phyloP scores from a whole-genome alignment of 2,329 filamentous ascomycete species.

The Fusarium torulosum region DNA sequence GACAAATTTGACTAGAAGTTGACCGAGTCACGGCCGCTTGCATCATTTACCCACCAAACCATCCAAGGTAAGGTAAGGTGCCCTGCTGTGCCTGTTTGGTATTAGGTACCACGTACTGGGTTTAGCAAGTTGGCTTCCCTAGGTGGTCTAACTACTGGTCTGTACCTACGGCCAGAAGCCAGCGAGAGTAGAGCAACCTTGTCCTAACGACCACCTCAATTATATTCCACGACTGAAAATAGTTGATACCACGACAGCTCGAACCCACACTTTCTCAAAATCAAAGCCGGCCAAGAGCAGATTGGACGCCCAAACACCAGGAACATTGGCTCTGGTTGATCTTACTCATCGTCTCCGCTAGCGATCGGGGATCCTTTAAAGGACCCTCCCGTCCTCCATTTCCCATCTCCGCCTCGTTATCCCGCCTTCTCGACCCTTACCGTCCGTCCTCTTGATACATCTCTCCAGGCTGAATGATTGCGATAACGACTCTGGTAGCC shows the following conservation, averaged over 20 bases:
- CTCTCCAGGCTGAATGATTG: conserved; percentile 40
- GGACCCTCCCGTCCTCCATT: conserved; percentile 22
- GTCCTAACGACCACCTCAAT: conserved; percentile 34
- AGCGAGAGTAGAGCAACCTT: conserved; percentile 28
- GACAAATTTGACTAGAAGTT: conserved; percentile 8
- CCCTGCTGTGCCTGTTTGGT: conserved; percentile 10
- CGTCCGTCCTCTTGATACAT: conserved; percentile 33
- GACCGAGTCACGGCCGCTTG: conserved; percentile 36
- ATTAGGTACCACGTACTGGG: conserved; percentile 12
- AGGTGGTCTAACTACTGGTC: neutral
- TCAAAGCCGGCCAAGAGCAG: neutral
- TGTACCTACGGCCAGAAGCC: conserved; percentile 17
- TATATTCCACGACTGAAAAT: conserved; percentile 27
- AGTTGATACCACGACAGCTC: conserved; percentile 21
- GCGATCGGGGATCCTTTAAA: conserved; percentile 26
- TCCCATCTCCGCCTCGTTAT: conserved; percentile 35
- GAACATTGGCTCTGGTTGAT: conserved; percentile 22
- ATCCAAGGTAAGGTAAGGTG: neutral
- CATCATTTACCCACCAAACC: conserved; percentile 29
- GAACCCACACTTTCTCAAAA: conserved; percentile 2
- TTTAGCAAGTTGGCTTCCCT: neutral
- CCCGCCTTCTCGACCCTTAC: conserved; percentile 36
- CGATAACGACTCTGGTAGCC: conserved; percentile 28
- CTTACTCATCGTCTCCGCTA: conserved; percentile 38
- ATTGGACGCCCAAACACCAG: conserved; percentile 4